Percentiles rank a stretch among this genome's conserved stretches.
Conservation (phyloP, 2,329 filamentous ascomycete species). For the Arthrobotrys iridis region DNA sequence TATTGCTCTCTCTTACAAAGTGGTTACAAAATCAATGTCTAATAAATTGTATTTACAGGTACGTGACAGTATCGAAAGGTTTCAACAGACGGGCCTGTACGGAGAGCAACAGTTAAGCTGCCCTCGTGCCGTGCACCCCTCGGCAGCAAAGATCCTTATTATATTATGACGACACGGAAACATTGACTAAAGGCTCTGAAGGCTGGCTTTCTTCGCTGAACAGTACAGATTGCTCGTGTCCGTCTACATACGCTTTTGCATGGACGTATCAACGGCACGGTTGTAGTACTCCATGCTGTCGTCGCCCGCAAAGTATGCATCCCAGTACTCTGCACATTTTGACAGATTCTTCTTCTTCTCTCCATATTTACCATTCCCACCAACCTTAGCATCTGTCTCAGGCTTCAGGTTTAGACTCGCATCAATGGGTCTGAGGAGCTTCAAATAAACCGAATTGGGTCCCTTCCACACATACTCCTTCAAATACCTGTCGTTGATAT, state of each 20-base stretch:
- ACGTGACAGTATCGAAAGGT: too few relatives aligned
- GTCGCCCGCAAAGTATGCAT: conserved; percentile 13
- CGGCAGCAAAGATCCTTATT: conserved; percentile 21
- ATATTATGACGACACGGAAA: conserved; percentile 9
- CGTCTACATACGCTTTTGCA: conserved; percentile 18
- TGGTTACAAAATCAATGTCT: too few relatives aligned
- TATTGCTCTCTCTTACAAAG: too few relatives aligned
- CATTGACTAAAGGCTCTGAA: conserved; percentile 3
- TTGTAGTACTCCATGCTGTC: conserved; percentile 34
- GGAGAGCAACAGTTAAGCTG: conserved; percentile 3
- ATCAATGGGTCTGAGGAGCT: background rate
- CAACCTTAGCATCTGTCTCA: background rate
- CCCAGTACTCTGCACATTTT: conserved; percentile 14
- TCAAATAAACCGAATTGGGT: background rate
- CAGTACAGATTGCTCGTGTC: conserved; percentile 16
- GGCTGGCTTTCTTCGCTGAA: conserved; percentile 6
- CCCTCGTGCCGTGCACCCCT: background rate
- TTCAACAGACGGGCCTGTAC: background rate
- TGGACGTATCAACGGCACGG: background rate
- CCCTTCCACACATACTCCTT: conserved; percentile 18
- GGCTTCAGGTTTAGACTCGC: background rate
- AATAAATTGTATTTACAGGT: too few relatives aligned
- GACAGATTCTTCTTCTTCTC: background rate
- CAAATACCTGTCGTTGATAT: conserved; percentile 15
- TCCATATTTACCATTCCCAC: too few relatives aligned